Conservation (phyloP, 2,329 filamentous ascomycete species). For the Colletotrichum lindemuthianum region DNA sequence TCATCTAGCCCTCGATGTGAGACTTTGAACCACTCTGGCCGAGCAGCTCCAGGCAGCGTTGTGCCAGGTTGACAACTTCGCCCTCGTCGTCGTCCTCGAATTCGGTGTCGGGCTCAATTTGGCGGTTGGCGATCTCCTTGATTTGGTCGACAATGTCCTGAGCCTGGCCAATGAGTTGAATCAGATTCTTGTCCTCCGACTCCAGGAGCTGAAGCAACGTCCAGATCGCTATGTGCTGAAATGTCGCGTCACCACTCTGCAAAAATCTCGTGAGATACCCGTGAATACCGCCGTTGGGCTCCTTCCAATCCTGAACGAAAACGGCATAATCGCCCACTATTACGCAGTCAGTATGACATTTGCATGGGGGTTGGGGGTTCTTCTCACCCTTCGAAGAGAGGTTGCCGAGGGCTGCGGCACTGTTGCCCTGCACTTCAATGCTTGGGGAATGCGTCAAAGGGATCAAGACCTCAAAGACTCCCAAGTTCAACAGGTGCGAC, state of each 20-base stretch:
- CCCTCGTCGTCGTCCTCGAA: conserved; percentile 90
- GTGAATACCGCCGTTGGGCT: conserved; percentile 93
- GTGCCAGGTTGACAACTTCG: conserved; percentile 90
- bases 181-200: conserved; percentile 90
- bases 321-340: conserved; percentile 95
- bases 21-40: conserved; percentile 80
- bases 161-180: conserved; percentile 87
- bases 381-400: conserved; percentile 91
- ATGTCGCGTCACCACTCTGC: conserved; percentile 92
- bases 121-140: conserved; percentile 87
- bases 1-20: conserved; percentile 77
- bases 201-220: conserved; percentile 94
- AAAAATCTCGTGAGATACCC: conserved; percentile 95
- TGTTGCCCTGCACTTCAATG: conserved; percentile 98
- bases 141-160: conserved; percentile 94
- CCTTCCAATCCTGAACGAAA: conserved; percentile 92
- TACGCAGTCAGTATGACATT: conserved; percentile 28
- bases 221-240: conserved; percentile 99
- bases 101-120: conserved; percentile 86
- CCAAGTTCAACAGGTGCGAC: conserved; percentile 86
- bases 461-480: conserved; percentile 96
- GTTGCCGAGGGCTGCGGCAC: conserved; percentile 93
- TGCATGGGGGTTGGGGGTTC: background rate
- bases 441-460: conserved; percentile 94
- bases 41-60: conserved; percentile 87